Evolutionary conservation across 306 rosid genomes (phyloP), one percentile per base, ranked within the genome.

Genomic region (Quercus aquifolioides): DNA sequence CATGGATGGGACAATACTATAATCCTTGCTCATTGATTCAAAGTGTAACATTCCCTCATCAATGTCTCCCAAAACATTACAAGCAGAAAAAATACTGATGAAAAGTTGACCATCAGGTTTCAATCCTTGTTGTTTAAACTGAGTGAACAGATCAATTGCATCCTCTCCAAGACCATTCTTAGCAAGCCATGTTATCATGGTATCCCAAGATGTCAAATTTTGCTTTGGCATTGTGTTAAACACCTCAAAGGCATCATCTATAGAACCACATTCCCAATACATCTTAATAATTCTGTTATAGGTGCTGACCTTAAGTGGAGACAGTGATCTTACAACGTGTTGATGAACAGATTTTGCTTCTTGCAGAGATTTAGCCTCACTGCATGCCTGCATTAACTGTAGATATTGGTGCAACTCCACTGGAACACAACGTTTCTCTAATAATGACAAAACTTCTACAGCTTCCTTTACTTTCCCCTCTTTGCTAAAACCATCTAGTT

Each of bases 381-480:
- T 49, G 54, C 54, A 49, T 12, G 54, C 17, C 54, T 49, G 54
- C 54, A 49, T 49, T 49, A 49, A 13, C 54, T 12, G 54, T 49
- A 49, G 54, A 49, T 49, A 49, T 49, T 49, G 54, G 17, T 11
- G 54, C 54, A 49, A 49, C 54, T 49, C 54, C 54, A 49, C 15
- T 49, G 54, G 54, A 12, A 49, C 54, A 49, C 54, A 49, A 11
- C 54, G 54, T 49, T 49, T 49, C 54, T 49, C 54, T 49, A 49
- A 13, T 49, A 49, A 10, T 49, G 17, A 12, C 54, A 49, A 49
- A 49, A 49, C 17, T 49, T 49, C 54, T 49, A 49, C 79, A 74
- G 96, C 94, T 85, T 93, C 98, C 86, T 89, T 88, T 78, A 86
- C 76, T 78, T 93, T 91, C 33, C 94, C 97, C 49, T 88, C 97